Conservation (phyloP, 2,329 filamentous ascomycete genomes). For the Penicillium fuscoglaucum region DNA sequence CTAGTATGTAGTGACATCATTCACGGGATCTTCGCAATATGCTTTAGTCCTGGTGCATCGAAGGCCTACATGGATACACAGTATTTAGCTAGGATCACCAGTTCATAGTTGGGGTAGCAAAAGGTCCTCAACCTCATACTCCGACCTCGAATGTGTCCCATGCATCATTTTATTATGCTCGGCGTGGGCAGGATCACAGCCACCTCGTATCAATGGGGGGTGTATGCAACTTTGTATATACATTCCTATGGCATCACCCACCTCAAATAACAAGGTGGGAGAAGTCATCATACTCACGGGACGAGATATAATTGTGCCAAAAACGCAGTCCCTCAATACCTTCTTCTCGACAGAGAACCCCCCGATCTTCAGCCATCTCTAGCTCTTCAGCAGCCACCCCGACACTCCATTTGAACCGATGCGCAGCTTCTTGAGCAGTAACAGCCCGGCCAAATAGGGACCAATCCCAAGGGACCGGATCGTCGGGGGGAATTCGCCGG, state of each 20-base stretch:
- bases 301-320: conserved; percentile 72
- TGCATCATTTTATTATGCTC: not conserved
- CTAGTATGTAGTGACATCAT: too few species aligned
- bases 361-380: conserved; percentile 93
- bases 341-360: conserved; percentile 84
- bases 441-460: conserved; percentile 76
- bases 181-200: not conserved
- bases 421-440: conserved; percentile 84
- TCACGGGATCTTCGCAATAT: not conserved
- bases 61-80: not conserved
- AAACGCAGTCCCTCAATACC: conserved; percentile 87
- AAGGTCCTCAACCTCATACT: not conserved
- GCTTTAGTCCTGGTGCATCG: not conserved
- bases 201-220: not conserved
- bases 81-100: not conserved
- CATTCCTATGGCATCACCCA: not conserved
- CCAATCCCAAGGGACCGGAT: conserved; percentile 74
- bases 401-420: conserved; percentile 93
- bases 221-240: not conserved
- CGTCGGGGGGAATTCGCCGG: conserved; percentile 64
- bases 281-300: not conserved
- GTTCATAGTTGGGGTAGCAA: not conserved
- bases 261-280: conserved; percentile 8
- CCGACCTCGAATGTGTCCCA: not conserved
- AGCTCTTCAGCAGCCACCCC: conserved; percentile 94